These are phyloP conservation scores for Metschnikowia lachancei DNA, from an alignment of 805 yeast genomes.

Conservation along the genomic window DNA sequence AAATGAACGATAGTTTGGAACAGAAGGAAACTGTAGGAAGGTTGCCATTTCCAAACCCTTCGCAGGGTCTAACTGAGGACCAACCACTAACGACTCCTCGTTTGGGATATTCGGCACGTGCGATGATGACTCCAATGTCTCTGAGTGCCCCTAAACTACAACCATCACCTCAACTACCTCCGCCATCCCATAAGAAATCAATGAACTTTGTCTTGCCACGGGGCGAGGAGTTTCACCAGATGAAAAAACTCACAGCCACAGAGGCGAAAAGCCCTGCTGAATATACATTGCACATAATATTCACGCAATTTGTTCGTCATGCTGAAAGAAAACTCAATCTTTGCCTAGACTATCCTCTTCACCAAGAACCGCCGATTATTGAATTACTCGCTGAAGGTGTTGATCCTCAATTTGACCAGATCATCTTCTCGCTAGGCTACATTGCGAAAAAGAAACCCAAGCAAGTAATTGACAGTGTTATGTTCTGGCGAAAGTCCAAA, in stretches of 20 bases:
- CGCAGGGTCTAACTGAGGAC: constrained; percentile 17
- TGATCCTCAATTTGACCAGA: constrained; percentile 82
- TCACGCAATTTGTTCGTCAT: constrained; percentile 91
- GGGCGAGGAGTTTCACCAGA: constrained; percentile 33
- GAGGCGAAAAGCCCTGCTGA: constrained; percentile 76
- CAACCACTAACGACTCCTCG: constrained; percentile 9
- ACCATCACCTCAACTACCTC: constrained; percentile 40
- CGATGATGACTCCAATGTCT: constrained; percentile 9
- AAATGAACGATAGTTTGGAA: neutral
- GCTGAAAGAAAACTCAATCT: constrained; percentile 83
- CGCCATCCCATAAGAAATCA: constrained; percentile 29
- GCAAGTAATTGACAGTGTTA: constrained; percentile 94
- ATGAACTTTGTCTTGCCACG: constrained; percentile 30
- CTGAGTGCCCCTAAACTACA: constrained; percentile 16
- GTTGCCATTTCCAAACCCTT: constrained; percentile 16
- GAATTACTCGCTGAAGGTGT: constrained; percentile 80
- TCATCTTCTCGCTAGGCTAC: constrained; percentile 82
- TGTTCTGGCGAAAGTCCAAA: constrained; percentile 97
- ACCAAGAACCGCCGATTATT: constrained; percentile 68
- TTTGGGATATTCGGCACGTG: constrained; percentile 5
- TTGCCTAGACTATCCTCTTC: constrained; percentile 64
- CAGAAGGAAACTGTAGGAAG: neutral
- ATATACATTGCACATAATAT: constrained; percentile 88
- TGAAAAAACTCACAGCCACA: constrained; percentile 42
- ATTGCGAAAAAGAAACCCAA: constrained; percentile 88